Evolutionary conservation across 140 eudicot species (phyloP), one percentile per base, ranked within the genome.

Genomic region (Bidens hawaiensis): DNA sequence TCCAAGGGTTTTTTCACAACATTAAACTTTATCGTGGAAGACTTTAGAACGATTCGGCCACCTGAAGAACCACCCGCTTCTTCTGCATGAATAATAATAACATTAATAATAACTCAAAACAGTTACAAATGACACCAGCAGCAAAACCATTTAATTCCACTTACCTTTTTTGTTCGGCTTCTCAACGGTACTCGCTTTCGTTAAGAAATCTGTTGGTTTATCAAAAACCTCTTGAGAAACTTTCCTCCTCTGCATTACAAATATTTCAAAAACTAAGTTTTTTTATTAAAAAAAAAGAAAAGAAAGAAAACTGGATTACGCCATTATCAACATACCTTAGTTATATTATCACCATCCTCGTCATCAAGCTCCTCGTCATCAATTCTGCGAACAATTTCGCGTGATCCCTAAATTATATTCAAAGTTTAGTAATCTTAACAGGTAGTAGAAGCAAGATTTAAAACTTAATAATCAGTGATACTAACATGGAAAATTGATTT

Each of bases 301-400:
- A 0, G 22, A 53, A 4, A 27, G 62, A n/a, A n/a, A n/a, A 2
- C 36, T 24, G 38, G 21, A 54, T 6, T 54, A 31, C 11, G 60
- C 28, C 62, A 21, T 11, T 16, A 31, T 9, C 60, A 24, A 4
- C 46, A 30, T 31, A 57, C 63, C 63, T 30, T 57, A 8, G 16
- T 18, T 17, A 57, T 17, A 31, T 16, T 33, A 57, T 31, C 45
- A 27, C 79, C 95, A 42, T 85, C 83, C 0, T 79, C 90, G 14
- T 87, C 94, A 51, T 78, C 88, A 30, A 74, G 61, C 36, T 79
- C 88, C 3, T 75, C 82, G 65, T 88, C 96, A 26, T 82, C 62
- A 16, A 88, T 82, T 64, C 96, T 71, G 24, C 40, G 71, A 0
- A 82, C 75, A 53, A 22, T 1, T 34, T 82, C 88, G 48, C 58